Conservation (phyloP, 108 stramenopile genomes). For the Cyclotella atomus region DNA sequence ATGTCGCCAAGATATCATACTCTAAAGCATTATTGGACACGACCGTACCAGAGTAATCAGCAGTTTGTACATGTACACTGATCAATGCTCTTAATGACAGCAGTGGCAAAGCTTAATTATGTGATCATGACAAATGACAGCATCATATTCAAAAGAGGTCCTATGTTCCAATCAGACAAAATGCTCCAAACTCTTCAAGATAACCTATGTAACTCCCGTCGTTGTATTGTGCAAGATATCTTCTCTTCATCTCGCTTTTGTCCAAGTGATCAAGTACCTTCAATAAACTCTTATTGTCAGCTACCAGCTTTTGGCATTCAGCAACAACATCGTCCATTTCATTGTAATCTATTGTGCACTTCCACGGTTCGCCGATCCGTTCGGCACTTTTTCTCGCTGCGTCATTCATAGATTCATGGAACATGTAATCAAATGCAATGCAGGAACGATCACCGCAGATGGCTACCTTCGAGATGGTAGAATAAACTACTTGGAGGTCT, state of each 20-base stretch:
- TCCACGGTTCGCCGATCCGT: conserved; percentile 19
- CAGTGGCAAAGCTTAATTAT: too few relatives aligned
- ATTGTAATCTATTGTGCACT: conserved; percentile 5
- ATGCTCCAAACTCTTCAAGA: conserved; percentile 17
- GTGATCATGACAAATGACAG: too few relatives aligned
- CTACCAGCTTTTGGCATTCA: conserved; percentile 12
- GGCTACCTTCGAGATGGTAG: conserved; percentile 11
- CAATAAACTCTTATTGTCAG: background rate
- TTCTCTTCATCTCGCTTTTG: conserved; percentile 9
- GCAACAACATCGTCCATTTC: conserved; percentile 8
- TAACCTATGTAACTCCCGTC: conserved; percentile 14
- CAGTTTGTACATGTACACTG: too few relatives aligned
- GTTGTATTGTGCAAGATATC: conserved; percentile 22
- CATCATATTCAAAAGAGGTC: too few relatives aligned
- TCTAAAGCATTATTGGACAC: too few relatives aligned
- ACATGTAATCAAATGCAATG: conserved; percentile 26
- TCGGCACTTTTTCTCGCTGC: background rate
- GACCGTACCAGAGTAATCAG: too few relatives aligned
- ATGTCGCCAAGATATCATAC: too few relatives aligned
- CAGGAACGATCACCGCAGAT: conserved; percentile 20
- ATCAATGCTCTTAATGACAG: too few relatives aligned
- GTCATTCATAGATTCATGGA: background rate
- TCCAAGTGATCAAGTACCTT: conserved; percentile 20
- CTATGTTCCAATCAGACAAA: conserved; percentile 11
- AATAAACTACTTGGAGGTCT: conserved; percentile 8